A percentile compares a stretch with the other conserved stretches of the same genome.
phyloP scores from a whole-genome alignment of 1,284 basidiomycete genomes.

The Cryptococcus sp. region DNA sequence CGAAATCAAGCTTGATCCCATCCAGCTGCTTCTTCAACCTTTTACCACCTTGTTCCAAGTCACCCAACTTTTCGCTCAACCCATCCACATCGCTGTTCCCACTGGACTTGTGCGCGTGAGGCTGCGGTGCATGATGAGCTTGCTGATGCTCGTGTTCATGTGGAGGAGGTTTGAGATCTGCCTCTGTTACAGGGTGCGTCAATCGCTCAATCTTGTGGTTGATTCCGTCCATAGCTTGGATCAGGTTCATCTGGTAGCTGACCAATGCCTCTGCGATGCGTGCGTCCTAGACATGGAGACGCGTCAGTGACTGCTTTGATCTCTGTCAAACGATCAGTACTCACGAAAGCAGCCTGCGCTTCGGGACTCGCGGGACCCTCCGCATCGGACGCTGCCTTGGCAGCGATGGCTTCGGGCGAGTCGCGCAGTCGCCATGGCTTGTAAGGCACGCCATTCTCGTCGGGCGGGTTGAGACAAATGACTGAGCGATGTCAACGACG shows the following conservation, averaged over 20 bases:
- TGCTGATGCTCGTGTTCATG: constrained; percentile 15
- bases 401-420: constrained; percentile 43
- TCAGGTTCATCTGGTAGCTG: constrained; percentile 48
- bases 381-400: constrained; percentile 26
- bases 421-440: constrained; percentile 50
- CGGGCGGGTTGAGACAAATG: constrained; percentile 51
- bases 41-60: constrained; percentile 24
- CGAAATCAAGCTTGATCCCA: constrained; percentile 26
- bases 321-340: constrained; percentile 2
- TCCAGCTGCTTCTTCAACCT: constrained; percentile 24
- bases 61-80: constrained; percentile 23
- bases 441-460: constrained; percentile 41
- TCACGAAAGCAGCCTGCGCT: constrained; percentile 24
- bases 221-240: constrained; percentile 40
- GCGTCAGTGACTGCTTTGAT: background rate
- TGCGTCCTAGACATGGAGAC: constrained; percentile 32
- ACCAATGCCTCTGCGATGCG: constrained; percentile 50
- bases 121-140: background rate
- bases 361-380: constrained; percentile 10
- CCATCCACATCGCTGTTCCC: constrained; percentile 27
- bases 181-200: constrained; percentile 12
- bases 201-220: constrained; percentile 26
- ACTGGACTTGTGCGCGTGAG: constrained; percentile 5
- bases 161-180: constrained; percentile 9
- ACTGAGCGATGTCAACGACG: constrained; percentile 27